These are phyloP conservation scores for Melampsora larici-populina DNA, from an alignment of 1,284 basidiomycete genomes.

Conservation along the genomic window DNA sequence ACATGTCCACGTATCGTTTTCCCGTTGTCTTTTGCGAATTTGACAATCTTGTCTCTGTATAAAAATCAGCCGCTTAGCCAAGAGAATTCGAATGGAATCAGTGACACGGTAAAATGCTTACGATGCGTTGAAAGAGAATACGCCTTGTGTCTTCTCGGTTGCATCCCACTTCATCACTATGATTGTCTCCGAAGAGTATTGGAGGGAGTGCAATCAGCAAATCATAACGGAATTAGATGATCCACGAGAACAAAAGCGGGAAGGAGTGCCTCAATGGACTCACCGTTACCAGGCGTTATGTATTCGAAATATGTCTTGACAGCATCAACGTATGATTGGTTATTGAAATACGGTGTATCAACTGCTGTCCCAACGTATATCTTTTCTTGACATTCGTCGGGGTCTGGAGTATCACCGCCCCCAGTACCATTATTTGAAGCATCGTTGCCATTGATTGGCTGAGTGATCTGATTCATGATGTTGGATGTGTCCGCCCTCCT, in stretches of 20 bases:
- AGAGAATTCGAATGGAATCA: neutral
- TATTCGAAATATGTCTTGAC: neutral
- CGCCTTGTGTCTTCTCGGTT: neutral
- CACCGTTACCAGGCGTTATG: conserved; percentile 7
- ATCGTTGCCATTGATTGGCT: neutral
- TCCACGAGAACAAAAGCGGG: no score
- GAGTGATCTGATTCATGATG: neutral
- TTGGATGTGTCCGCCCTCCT: neutral
- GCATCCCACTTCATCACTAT: conserved; percentile 18
- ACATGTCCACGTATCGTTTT: neutral
- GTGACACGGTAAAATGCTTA: neutral
- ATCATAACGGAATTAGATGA: neutral
- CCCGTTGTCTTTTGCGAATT: neutral
- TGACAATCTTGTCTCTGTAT: neutral
- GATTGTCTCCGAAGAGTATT: neutral
- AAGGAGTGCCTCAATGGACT: neutral
- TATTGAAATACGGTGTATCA: neutral
- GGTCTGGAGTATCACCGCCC: neutral
- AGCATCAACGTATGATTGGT: neutral
- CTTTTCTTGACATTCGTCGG: neutral
- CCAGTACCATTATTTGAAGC: neutral
- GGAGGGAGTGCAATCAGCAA: neutral
- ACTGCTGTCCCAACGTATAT: neutral
- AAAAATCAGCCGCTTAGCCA: neutral
- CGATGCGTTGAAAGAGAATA: neutral